Conservation (phyloP, 805 yeast species). For the Metschnikowia baotianmanensis region DNA sequence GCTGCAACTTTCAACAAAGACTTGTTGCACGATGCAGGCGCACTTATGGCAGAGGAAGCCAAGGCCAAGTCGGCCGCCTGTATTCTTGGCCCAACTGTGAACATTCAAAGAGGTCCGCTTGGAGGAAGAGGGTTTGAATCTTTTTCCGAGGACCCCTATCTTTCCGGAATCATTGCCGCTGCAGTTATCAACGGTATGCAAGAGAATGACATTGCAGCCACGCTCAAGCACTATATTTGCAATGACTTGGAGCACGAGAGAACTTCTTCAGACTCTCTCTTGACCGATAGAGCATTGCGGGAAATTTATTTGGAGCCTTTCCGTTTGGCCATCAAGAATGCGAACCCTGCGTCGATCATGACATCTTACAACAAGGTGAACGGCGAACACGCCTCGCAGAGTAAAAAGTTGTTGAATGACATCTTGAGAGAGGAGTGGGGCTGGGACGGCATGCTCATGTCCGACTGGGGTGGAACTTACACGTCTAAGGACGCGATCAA, state of each 20-base stretch:
- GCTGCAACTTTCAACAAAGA: conserved; percentile 56
- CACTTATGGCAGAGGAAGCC: conserved; percentile 53
- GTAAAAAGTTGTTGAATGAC: conserved; percentile 40
- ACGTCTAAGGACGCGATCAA: conserved; percentile 45
- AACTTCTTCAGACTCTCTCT: conserved; percentile 43
- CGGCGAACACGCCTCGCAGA: conserved; percentile 56
- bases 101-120: conserved; percentile 55
- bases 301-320: conserved; percentile 65
- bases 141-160: conserved; percentile 59
- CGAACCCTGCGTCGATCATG: conserved; percentile 58
- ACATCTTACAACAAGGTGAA: conserved; percentile 63
- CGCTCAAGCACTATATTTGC: conserved; percentile 61
- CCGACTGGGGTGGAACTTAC: conserved; percentile 65
- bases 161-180: conserved; percentile 47
- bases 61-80: conserved; percentile 51
- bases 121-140: conserved; percentile 66
- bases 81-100: conserved; percentile 42
- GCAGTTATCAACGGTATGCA: conserved; percentile 55
- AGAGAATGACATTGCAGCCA: conserved; percentile 47
- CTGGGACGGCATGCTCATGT: conserved; percentile 55
- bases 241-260: conserved; percentile 63
- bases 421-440: conserved; percentile 56
- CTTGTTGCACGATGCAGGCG: conserved; percentile 48
- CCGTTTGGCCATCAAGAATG: conserved; percentile 52
- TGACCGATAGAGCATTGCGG: conserved; percentile 60